phyloP scores from a whole-genome alignment of 1,284 basidiomycete genomes.

The Mycosarcoma maydis region DNA sequence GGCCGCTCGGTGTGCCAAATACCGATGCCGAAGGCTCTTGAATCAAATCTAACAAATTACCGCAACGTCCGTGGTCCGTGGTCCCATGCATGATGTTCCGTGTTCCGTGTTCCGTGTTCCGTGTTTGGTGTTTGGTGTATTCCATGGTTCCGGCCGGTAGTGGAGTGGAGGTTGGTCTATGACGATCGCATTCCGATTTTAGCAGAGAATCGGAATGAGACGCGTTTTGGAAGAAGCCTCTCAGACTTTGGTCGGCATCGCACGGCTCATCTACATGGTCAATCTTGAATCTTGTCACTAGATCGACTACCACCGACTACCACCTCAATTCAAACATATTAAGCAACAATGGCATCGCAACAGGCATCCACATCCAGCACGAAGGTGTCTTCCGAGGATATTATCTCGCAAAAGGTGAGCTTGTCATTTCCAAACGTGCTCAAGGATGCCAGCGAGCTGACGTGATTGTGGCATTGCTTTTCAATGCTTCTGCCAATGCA shows the following conservation, averaged over 20 bases:
- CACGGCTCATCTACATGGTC: slow-evolving; percentile 8
- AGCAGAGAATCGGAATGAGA: slow-evolving; percentile 16
- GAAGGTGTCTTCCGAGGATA: slow-evolving; percentile 80
- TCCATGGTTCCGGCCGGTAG: too few species aligned
- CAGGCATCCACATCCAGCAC: slow-evolving; percentile 41
- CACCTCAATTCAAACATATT: not conserved
- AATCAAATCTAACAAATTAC: not conserved
- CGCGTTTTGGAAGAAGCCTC: slow-evolving; percentile 15
- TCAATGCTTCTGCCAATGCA: not conserved
- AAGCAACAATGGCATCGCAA: slow-evolving; percentile 36
- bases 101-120: too few species aligned
- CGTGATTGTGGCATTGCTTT: not conserved
- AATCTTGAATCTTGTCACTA: not conserved
- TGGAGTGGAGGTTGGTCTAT: slow-evolving; percentile 22
- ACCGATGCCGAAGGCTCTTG: slow-evolving; percentile 4
- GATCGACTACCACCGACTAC: not conserved
- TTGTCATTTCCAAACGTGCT: not conserved
- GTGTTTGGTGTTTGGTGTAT: too few species aligned
- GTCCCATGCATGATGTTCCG: too few species aligned
- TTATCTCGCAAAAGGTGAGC: slow-evolving; percentile 82
- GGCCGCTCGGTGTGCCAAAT: not conserved
- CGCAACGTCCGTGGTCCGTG: too few species aligned
- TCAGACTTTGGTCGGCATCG: not conserved
- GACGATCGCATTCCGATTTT: slow-evolving; percentile 19
- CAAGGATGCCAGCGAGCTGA: not conserved